Evolutionary conservation across 345 rosid genomes (phyloP).

Genomic region (Eutrema japonicum): DNA sequence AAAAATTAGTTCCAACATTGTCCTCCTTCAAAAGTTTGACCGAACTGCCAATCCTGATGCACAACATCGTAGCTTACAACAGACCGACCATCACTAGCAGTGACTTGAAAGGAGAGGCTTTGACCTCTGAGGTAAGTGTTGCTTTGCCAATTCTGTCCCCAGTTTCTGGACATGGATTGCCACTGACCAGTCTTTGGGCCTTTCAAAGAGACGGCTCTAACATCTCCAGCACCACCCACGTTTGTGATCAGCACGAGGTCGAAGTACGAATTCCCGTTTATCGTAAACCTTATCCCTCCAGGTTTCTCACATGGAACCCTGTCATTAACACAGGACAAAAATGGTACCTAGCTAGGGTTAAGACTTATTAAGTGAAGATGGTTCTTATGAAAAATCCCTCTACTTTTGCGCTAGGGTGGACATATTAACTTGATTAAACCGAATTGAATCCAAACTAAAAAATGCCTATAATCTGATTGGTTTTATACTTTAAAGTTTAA

Average conservation of each 20-base stretch:
- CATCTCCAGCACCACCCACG: slow-evolving; percentile 72
- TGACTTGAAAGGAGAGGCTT: slow-evolving; percentile 59
- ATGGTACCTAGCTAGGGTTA: not conserved
- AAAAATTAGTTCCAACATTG: too few species aligned
- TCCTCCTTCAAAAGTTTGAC: slow-evolving; percentile 60
- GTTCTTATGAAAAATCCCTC: not conserved
- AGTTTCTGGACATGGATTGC: slow-evolving; percentile 72
- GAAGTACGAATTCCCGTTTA: slow-evolving; percentile 65
- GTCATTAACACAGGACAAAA: not conserved
- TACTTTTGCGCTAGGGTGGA: not conserved
- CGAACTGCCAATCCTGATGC: slow-evolving; percentile 65
- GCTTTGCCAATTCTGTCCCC: slow-evolving; percentile 82
- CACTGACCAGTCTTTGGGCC: slow-evolving; percentile 57
- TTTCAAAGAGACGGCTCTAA: slow-evolving; percentile 59
- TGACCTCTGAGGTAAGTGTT: slow-evolving; percentile 60
- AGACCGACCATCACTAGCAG: slow-evolving; percentile 56
- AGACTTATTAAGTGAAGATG: not conserved
- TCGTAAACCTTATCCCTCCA: slow-evolving; percentile 64
- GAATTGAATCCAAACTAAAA: not conserved
- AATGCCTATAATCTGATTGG: too few species aligned
- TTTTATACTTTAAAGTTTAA: too few species aligned
- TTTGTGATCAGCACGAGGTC: slow-evolving; percentile 63
- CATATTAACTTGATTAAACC: not conserved
- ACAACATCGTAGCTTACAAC: slow-evolving; percentile 58
- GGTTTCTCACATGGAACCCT: slow-evolving; percentile 61